phyloP scores from a whole-genome alignment of 441 rosid genomes.

The Adansonia gregorii region DNA sequence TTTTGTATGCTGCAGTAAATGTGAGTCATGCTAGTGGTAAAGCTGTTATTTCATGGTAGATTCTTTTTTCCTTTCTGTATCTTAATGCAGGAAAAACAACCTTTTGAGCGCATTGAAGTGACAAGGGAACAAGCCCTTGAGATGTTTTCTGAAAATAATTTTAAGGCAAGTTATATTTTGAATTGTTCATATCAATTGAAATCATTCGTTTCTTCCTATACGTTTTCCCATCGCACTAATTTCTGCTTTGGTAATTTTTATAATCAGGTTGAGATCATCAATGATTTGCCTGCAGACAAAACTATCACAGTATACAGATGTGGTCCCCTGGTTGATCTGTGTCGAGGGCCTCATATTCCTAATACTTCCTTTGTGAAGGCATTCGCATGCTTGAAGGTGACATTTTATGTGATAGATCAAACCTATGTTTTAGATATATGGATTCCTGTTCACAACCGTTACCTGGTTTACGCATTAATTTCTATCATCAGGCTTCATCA shows the following conservation, averaged over 20 bases:
- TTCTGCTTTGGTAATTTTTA: conserved; percentile 20
- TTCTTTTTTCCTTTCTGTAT: not conserved
- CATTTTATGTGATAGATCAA: conserved; percentile 15
- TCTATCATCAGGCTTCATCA: conserved; percentile 80
- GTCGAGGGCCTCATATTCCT: conserved; percentile 87
- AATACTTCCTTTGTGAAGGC: conserved; percentile 95
- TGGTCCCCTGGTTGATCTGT: conserved; percentile 60
- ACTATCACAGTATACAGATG: conserved; percentile 96
- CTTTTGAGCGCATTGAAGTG: conserved; percentile 97
- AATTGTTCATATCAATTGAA: not conserved
- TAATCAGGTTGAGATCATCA: conserved; percentile 88
- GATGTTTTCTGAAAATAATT: conserved; percentile 66
- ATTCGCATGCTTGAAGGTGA: conserved; percentile 90
- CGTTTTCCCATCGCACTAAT: conserved; percentile 22
- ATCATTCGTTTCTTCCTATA: not conserved
- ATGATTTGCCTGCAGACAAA: conserved; percentile 79
- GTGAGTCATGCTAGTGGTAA: not conserved
- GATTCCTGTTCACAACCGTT: conserved; percentile 18
- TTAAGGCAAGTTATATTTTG: conserved; percentile 63
- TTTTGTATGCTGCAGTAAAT: not conserved
- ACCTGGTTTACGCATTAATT: conserved; percentile 25
- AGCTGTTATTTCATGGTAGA: conserved; percentile 13
- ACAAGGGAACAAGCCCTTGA: conserved; percentile 79
- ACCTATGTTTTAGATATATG: conserved; percentile 27
- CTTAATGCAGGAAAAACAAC: conserved; percentile 68